Percentiles rank a stretch among this genome's conserved stretches.
Conservation (phyloP, 768 basidiomycete species). For the Psilocybe cyanescens region DNA sequence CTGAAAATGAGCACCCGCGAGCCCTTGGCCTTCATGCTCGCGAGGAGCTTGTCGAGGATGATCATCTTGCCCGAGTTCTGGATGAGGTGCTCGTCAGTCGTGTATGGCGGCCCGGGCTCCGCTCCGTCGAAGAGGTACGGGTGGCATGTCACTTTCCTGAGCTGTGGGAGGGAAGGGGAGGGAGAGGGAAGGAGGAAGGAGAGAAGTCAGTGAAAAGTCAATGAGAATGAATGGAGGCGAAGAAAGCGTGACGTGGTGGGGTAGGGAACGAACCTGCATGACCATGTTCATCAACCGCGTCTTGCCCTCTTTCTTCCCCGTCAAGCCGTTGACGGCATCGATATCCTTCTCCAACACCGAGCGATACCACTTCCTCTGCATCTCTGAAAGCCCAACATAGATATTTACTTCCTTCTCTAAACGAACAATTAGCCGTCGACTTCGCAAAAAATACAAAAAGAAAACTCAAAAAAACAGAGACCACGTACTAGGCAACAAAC, state of each 20-base stretch:
- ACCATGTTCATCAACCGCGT: conserved; percentile 98
- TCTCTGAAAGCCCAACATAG: conserved; percentile 94
- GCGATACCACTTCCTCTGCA: conserved; percentile 99
- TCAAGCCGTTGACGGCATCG: conserved; percentile 95
- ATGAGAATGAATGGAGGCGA: conserved; percentile 1
- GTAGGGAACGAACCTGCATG: conserved; percentile 75
- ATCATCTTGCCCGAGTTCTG: conserved; percentile 97
- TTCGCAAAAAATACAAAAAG: background rate
- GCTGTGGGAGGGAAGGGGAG: conserved; percentile 32
- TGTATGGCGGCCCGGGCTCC: conserved; percentile 98
- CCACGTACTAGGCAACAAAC: conserved; percentile 77
- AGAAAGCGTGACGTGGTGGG: background rate
- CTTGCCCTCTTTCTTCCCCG: conserved; percentile 98
- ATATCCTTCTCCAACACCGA: conserved; percentile 97
- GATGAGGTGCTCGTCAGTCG: conserved; percentile 95
- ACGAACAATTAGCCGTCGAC: background rate
- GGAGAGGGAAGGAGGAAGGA: too few relatives aligned
- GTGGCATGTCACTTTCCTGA: conserved; percentile 88
- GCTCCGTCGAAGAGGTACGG: conserved; percentile 94
- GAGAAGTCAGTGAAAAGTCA: too few relatives aligned
- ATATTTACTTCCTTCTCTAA: conserved; percentile 98
- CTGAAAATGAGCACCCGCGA: conserved; percentile 97
- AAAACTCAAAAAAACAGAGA: background rate
- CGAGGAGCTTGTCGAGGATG: conserved; percentile 92
- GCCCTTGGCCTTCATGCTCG: conserved; percentile 88